Base-by-base conservation (phyloP, 2,329 filamentous ascomycete genomes). In the Monilinia fructicola region DNA sequence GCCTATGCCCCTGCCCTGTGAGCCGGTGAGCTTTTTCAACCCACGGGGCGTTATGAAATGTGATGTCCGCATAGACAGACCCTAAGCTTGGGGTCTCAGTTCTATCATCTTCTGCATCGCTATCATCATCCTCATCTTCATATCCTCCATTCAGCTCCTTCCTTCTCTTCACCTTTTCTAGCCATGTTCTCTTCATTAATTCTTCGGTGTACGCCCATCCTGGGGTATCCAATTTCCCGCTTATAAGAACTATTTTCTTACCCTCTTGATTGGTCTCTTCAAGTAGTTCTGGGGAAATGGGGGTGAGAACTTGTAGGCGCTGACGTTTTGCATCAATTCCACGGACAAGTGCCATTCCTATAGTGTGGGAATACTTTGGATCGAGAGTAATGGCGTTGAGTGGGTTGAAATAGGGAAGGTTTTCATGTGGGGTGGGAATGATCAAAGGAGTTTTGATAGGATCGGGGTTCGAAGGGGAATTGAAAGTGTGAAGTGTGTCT, bases 191-290 rank as follows among this genome's bases (percentile, higher is more conserved):
- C 42, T 76, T 71, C 69, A 86, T 83, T 21, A 87, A 71, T 46
- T 88, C 85, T 73, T 91, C 89, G 0, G 85, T 85, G 69, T 90
- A 90, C 1, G 87, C 87, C 88, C 89, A 92, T 3, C 82, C 86
- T 0, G 89, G 88, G 1, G 84, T 78, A 72, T 92, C 90, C 65
- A 90, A 85, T 70, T 85, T 88, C 2, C 90, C 90, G 64, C 87
- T 84, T 0, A 92, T 83, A 4, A 92, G 79, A 3, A 91, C 83
- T 21, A 91, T 78, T 21, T 81, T 78, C 42, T 81, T 78, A 0
- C 82, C 82, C 38, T 76, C 75, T 10, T 77, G 73, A 53, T 74
- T 78, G 23, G 81, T 74, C 12, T 78, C 74, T 48, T 78, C 75
- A 21, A 87, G 79, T 3, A 76, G 72, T 4, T 77, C 71, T 0